Percentiles rank a stretch among this genome's conserved stretches.
These are phyloP conservation scores for Leccinum disarticulatum DNA, from an alignment of 768 basidiomycete species.

Conservation along the genomic window DNA sequence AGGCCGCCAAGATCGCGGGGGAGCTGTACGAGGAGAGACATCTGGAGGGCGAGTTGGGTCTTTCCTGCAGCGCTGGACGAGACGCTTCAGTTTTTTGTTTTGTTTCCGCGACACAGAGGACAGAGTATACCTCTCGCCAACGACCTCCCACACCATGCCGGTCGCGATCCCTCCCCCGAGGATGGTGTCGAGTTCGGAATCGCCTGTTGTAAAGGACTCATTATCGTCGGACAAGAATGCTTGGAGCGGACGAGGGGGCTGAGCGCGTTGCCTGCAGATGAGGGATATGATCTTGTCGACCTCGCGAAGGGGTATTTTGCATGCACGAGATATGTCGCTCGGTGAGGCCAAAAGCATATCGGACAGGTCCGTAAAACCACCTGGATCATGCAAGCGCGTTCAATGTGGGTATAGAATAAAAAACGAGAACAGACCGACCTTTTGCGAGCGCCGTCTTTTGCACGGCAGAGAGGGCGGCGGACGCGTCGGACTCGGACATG, in stretches of 20 bases:
- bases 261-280: slow-evolving; percentile 46
- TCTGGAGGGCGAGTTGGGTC: slow-evolving; percentile 86
- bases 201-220: slow-evolving; percentile 71
- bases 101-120: neutral
- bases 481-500: slow-evolving; percentile 10
- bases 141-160: slow-evolving; percentile 84
- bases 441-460: slow-evolving; percentile 39
- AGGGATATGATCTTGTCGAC: slow-evolving; percentile 49
- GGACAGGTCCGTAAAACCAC: slow-evolving; percentile 44
- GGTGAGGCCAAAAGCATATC: slow-evolving; percentile 52
- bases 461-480: slow-evolving; percentile 24
- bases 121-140: slow-evolving; percentile 76
- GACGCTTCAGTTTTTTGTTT: slow-evolving; percentile 1
- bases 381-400: slow-evolving; percentile 31
- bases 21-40: slow-evolving; percentile 77
- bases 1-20: slow-evolving; percentile 56
- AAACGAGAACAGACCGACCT: slow-evolving; percentile 29
- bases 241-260: slow-evolving; percentile 42
- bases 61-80: slow-evolving; percentile 84
- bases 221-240: slow-evolving; percentile 37
- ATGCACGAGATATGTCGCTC: slow-evolving; percentile 55
- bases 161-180: slow-evolving; percentile 80
- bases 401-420: neutral
- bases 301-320: slow-evolving; percentile 50
- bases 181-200: slow-evolving; percentile 59